Percentiles rank a stretch among this genome's conserved stretches.
phyloP scores from a whole-genome alignment of 495 filamentous ascomycete genomes.

The Neurospora terricola region DNA sequence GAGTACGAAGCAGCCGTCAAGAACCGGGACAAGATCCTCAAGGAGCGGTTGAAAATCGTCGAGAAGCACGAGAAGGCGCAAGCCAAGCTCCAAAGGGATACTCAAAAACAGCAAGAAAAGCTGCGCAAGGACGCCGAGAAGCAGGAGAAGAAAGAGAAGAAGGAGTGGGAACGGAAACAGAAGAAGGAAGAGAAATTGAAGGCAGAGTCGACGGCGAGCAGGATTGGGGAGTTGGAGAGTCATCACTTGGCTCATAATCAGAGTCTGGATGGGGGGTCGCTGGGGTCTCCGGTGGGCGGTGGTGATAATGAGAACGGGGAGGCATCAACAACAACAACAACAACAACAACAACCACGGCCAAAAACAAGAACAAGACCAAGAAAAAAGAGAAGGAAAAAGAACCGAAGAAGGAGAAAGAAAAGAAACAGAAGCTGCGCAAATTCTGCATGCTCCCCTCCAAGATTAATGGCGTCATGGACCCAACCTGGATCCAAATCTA shows the following conservation, averaged over 20 bases:
- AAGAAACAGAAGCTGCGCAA: slow-evolving; percentile 51
- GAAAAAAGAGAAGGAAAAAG: slow-evolving; percentile 2
- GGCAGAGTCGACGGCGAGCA: slow-evolving; percentile 6
- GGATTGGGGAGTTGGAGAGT: background rate
- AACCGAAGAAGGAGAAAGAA: slow-evolving; percentile 17
- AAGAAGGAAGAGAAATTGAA: slow-evolving; percentile 9
- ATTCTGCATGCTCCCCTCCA: slow-evolving; percentile 66
- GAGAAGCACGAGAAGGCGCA: slow-evolving; percentile 45
- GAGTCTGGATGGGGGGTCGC: background rate
- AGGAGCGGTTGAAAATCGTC: slow-evolving; percentile 45
- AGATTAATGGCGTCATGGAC: slow-evolving; percentile 32
- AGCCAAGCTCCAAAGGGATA: slow-evolving; percentile 26
- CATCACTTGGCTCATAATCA: slow-evolving; percentile 2
- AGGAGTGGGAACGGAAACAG: slow-evolving; percentile 14
- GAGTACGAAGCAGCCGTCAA: slow-evolving; percentile 52
- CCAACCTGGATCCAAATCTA: slow-evolving; percentile 63
- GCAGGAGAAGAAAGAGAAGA: slow-evolving; percentile 9
- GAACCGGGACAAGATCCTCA: slow-evolving; percentile 51
- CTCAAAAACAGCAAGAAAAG: slow-evolving; percentile 26
- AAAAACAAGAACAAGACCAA: background rate
- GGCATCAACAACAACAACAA: background rate
- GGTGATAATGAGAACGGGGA: slow-evolving; percentile 1
- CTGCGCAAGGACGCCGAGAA: slow-evolving; percentile 22
- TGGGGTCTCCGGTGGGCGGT: background rate
- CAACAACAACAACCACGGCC: background rate